A percentile compares a stretch with the other conserved stretches of the same genome.
Evolutionary conservation across 768 basidiomycete genomes (phyloP).

Genomic region (Agrocybe chaxingu): DNA sequence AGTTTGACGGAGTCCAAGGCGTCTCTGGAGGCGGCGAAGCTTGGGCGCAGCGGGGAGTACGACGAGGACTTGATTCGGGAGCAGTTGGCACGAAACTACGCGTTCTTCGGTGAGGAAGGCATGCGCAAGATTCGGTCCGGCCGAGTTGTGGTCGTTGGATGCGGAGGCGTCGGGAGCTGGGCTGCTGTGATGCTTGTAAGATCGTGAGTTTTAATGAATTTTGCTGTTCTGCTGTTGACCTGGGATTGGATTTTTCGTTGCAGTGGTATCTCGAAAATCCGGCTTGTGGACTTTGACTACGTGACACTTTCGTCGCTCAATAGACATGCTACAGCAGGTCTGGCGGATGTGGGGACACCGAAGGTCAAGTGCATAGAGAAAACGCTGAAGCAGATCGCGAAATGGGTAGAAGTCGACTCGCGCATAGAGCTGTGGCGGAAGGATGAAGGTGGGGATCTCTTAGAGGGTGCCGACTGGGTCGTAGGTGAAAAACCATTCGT

Average conservation of each 20-base stretch:
- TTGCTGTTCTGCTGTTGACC: neutral
- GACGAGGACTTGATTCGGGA: conserved; percentile 84
- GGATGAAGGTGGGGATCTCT: conserved; percentile 66
- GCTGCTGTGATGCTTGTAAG: conserved; percentile 89
- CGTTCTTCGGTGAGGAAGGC: conserved; percentile 88
- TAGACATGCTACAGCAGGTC: conserved; percentile 85
- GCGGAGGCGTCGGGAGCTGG: conserved; percentile 97
- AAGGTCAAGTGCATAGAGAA: conserved; percentile 81
- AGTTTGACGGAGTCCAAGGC: conserved; percentile 6
- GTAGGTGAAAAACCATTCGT: conserved; percentile 54
- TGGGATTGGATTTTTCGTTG: conserved; percentile 4
- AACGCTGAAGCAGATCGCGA: conserved; percentile 65
- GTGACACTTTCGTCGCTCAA: conserved; percentile 95
- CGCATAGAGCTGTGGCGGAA: conserved; percentile 85
- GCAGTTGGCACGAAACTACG: conserved; percentile 90
- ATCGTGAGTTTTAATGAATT: conserved; percentile 55
- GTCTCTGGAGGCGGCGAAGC: conserved; percentile 5
- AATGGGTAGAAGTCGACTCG: conserved; percentile 86
- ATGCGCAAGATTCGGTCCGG: conserved; percentile 76
- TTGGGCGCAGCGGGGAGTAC: conserved; percentile 31
- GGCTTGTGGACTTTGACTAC: conserved; percentile 93
- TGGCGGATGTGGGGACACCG: conserved; percentile 90
- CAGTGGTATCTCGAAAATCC: conserved; percentile 73
- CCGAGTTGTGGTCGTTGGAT: conserved; percentile 86
- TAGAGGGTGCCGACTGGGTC: conserved; percentile 92